These are phyloP conservation scores for Galerina sulciceps DNA, from an alignment of 768 basidiomycete genomes.

Conservation along the genomic window DNA sequence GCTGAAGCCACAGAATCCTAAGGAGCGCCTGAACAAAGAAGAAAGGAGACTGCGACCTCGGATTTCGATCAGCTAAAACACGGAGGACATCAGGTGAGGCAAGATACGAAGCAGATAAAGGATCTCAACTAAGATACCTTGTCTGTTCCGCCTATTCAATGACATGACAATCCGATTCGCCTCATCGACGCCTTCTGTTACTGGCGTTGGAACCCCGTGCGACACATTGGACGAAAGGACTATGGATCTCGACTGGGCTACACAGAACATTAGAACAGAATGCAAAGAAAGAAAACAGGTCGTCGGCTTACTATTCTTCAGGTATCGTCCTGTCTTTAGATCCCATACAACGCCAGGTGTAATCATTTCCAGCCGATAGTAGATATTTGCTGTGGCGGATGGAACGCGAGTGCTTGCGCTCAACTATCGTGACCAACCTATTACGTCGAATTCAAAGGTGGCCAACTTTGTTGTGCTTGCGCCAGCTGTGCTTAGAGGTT, in stretches of 20 bases:
- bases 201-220: constrained; percentile 67
- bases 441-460: constrained; percentile 1
- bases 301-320: too few species aligned
- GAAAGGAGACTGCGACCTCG: constrained; percentile 16
- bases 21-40: too few species aligned
- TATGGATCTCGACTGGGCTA: too few species aligned
- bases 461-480: constrained; percentile 73
- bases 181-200: constrained; percentile 45
- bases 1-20: too few species aligned
- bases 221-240: too few species aligned
- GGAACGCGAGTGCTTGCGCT: constrained; percentile 89
- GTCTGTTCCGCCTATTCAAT: constrained; percentile 69
- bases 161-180: constrained; percentile 71
- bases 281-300: too few species aligned
- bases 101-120: neutral
- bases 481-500: constrained; percentile 88
- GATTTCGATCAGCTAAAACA: constrained; percentile 23
- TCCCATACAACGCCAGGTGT: too few species aligned
- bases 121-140: constrained; percentile 33
- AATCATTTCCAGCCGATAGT: constrained; percentile 87
- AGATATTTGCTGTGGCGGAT: constrained; percentile 91
- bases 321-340: constrained; percentile 83
- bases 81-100: neutral
- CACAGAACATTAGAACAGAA: too few species aligned
- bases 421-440: constrained; percentile 90